Conservation (phyloP, 495 filamentous ascomycete species). For the Cercophora samala region DNA sequence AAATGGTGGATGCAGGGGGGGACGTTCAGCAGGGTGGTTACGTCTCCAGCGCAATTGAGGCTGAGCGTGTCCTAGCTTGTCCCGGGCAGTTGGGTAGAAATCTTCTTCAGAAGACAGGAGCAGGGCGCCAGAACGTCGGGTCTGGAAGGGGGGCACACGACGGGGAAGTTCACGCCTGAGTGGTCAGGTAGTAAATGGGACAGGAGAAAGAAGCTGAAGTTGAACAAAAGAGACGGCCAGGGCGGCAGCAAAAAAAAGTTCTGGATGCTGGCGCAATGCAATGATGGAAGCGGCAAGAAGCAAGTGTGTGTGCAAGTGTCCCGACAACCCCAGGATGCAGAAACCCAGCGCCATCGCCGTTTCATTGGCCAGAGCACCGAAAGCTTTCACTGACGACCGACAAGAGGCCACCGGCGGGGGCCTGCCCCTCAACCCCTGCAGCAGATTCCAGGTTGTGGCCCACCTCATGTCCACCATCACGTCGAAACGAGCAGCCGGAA, state of each 20-base stretch:
- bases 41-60: conserved; percentile 7
- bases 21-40: conserved; percentile 22
- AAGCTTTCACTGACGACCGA: conserved; percentile 12
- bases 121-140: neutral
- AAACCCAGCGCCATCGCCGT: conserved; percentile 11
- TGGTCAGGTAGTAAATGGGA: neutral
- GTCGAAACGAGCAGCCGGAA: neutral
- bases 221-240: neutral
- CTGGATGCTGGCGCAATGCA: neutral
- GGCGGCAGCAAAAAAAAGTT: neutral
- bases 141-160: neutral
- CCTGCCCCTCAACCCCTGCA: conserved; percentile 2
- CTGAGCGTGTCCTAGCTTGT: neutral
- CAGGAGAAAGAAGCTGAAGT: neutral
- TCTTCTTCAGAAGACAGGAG: neutral
- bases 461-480: neutral
- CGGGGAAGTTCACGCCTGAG: neutral
- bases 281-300: conserved; percentile 5
- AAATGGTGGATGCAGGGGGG: conserved; percentile 13
- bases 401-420: conserved; percentile 13
- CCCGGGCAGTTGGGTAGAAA: neutral
- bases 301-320: neutral
- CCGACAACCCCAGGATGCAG: conserved; percentile 9
- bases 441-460: neutral
- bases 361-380: conserved; percentile 20